Base-by-base conservation (phyloP, 2,329 filamentous ascomycete species). In the Exophiala sp. region DNA sequence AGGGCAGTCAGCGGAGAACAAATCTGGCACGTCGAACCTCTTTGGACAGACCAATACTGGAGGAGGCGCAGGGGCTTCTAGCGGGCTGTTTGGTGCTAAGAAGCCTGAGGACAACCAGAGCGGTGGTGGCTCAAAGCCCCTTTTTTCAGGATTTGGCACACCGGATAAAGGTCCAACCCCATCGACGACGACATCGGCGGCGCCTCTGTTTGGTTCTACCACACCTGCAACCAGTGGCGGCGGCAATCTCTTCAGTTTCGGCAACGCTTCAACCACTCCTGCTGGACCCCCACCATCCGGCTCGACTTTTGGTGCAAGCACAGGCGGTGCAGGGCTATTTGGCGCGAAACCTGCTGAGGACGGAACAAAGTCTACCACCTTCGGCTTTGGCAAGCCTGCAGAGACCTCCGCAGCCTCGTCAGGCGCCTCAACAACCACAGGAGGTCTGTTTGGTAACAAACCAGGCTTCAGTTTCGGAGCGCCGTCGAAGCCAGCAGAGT, bases 211-310 rank as follows among this genome's bases (percentile, higher is more conserved):
- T 58, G 68, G 67, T 42, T 58, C 62, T 34, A 58, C 61, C 22
- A 62, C 53, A 10, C 64, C 60, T 39, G 58, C 58, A 22, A 35
- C 55, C 3, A 70, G 69, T 16, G 69, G 70, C 42, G 66, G 65
- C 21, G 64, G 68, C 37, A 61, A 66, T 24, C 63, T 62, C n/a
- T 53, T 58, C 42, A 59, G 53, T 39, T 72, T 73, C 52, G 65
- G 63, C 38, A 68, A 65, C 48, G 58, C 66, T 42, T 75, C 73
- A 13, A 76, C 74, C 14, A 76, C 73, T 24, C 74, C 74, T 43
- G 73, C 73, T 46, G 73, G 73, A 5, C 72, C 71, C 53, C 73
- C 74, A 22, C 72, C 73, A 24, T 54, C 62, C 23, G 59, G 56
- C 32, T 53, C 54, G 18, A 53, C 57, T 32, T 57, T 67, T 35